These are phyloP conservation scores for Chlamydomonas incerta DNA, from an alignment of 139 green algal genomes.

Conservation along the genomic window DNA sequence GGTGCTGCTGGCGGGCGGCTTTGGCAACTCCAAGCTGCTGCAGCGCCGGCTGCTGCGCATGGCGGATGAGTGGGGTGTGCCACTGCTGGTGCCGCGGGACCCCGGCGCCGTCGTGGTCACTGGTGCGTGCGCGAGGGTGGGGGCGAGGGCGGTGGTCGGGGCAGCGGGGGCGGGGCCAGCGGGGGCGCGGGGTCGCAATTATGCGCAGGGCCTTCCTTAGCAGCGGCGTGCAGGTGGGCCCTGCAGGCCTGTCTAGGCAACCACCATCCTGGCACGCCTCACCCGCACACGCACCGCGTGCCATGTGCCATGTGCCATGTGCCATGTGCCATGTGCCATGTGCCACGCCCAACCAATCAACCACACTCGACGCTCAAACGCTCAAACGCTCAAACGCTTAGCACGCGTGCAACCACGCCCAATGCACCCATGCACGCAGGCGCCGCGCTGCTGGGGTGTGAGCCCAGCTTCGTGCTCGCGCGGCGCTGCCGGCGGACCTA, in stretches of 20 bases:
- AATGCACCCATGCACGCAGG: background rate
- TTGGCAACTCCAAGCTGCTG: background rate
- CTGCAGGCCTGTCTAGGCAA: no score
- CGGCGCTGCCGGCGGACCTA: slow-evolving; percentile 25
- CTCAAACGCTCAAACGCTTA: no score
- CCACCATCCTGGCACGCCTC: no score
- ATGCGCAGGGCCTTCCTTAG: background rate
- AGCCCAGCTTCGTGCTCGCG: background rate
- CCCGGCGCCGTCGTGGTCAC: slow-evolving; percentile 6
- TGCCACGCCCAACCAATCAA: no score
- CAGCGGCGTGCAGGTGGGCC: no score
- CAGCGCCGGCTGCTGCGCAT: background rate
- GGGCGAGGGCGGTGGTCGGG: no score
- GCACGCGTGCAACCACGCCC: background rate
- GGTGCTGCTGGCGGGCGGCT: slow-evolving; percentile 24
- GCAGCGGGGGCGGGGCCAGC: no score
- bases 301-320: no score
- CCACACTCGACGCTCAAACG: no score
- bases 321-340: no score
- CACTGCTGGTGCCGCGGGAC: background rate
- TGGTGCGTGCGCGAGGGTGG: background rate
- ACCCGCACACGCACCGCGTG: no score
- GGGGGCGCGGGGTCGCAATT: no score
- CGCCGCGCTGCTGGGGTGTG: background rate
- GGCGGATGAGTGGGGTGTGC: slow-evolving; percentile 4